These are phyloP conservation scores for Lepiota brunneoincarnata DNA, from an alignment of 768 basidiomycete genomes.

Conservation along the genomic window DNA sequence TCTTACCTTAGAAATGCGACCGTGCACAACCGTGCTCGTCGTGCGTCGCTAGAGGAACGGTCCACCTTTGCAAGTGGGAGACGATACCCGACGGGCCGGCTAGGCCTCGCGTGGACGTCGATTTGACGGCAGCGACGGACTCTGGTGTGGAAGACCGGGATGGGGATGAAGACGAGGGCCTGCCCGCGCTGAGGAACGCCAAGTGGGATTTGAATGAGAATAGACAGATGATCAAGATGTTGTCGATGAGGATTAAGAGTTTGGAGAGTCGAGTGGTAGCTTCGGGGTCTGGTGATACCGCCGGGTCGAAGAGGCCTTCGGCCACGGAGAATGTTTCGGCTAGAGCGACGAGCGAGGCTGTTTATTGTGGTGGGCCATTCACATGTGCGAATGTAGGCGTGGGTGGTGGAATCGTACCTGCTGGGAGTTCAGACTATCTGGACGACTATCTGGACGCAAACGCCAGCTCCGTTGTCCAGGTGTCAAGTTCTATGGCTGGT, in stretches of 20 bases:
- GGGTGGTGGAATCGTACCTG: not conserved
- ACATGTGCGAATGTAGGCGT: not conserved
- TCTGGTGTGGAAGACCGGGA: constrained; percentile 14
- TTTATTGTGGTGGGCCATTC: not conserved
- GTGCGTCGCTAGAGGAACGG: constrained; percentile 35
- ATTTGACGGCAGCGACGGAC: not conserved
- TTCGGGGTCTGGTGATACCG: not conserved
- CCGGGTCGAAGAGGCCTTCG: not conserved
- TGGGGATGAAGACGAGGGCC: not conserved
- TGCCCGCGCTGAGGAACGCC: not conserved
- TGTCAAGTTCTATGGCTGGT: not conserved
- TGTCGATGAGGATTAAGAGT: constrained; percentile 2
- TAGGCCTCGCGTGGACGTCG: constrained; percentile 13
- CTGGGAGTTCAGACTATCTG: not conserved
- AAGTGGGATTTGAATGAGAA: constrained; percentile 7
- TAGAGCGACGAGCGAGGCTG: not conserved
- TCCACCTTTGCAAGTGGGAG: constrained; percentile 47
- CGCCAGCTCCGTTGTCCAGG: not conserved
- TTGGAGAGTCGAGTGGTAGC: constrained; percentile 7
- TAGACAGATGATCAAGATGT: not conserved
- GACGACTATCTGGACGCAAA: not conserved
- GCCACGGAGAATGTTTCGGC: not conserved
- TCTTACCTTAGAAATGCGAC: constrained; percentile 46
- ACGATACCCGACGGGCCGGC: constrained; percentile 36
- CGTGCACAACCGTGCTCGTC: constrained; percentile 40